A percentile compares a stretch with the other conserved stretches of the same genome.
phyloP scores from a whole-genome alignment of 495 filamentous ascomycete species.

The Trichoderma gamsii region DNA sequence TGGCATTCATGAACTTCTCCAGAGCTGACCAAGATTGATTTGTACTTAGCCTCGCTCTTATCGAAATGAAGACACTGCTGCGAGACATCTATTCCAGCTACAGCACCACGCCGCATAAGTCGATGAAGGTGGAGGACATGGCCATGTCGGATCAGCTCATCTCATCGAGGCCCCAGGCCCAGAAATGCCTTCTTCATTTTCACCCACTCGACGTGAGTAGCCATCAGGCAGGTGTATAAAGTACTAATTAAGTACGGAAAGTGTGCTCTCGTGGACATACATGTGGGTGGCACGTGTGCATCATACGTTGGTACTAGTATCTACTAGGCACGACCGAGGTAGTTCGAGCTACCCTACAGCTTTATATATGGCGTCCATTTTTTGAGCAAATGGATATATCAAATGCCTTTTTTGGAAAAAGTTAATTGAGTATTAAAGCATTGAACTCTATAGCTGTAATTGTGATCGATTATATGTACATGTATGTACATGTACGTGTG shows the following conservation, averaged over 20 bases:
- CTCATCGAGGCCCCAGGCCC: conserved; percentile 48
- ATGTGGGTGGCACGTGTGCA: neutral
- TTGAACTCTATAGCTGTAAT: neutral
- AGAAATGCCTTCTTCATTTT: conserved; percentile 46
- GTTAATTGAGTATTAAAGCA: too few species aligned
- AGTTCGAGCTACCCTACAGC: too few species aligned
- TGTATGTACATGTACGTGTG: too few species aligned
- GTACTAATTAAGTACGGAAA: too few species aligned
- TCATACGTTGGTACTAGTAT: too few species aligned
- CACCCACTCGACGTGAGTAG: conserved; percentile 19
- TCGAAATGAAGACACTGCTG: conserved; percentile 60
- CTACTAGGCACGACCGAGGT: too few species aligned
- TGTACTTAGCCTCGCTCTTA: conserved; percentile 49
- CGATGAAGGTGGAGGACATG: conserved; percentile 48
- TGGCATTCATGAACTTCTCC: neutral
- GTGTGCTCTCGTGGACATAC: neutral
- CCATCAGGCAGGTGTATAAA: neutral
- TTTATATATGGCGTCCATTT: too few species aligned
- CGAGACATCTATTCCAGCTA: conserved; percentile 53
- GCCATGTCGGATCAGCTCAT: conserved; percentile 58
- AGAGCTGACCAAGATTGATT: conserved; percentile 20
- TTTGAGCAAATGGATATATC: too few species aligned
- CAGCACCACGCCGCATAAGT: conserved; percentile 43
- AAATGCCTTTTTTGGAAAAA: too few species aligned
- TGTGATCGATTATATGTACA: too few species aligned